These are phyloP conservation scores for Penicillium italicum DNA, from an alignment of 2,329 filamentous ascomycete species.

Conservation along the genomic window DNA sequence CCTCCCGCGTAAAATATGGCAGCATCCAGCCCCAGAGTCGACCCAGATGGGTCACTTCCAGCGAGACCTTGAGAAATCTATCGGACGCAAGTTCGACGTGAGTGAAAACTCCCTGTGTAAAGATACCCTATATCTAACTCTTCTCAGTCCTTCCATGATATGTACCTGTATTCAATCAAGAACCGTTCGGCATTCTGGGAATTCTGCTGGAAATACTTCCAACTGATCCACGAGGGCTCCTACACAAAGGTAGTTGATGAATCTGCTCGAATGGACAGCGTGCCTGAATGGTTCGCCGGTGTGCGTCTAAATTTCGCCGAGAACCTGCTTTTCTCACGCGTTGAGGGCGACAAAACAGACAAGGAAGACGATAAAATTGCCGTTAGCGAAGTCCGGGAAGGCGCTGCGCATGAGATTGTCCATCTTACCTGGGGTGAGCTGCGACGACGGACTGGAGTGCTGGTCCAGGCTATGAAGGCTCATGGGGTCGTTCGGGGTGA, in stretches of 20 bases:
- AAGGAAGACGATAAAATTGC: conserved; percentile 72
- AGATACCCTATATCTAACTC: background rate
- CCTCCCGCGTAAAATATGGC: conserved; percentile 23
- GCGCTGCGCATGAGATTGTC: conserved; percentile 29
- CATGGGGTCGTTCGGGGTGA: conserved; percentile 68
- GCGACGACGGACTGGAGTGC: conserved; percentile 53
- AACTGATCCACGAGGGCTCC: conserved; percentile 61
- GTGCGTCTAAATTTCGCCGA: conserved; percentile 73
- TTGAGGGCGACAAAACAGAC: conserved; percentile 44
- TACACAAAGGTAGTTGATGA: conserved; percentile 65
- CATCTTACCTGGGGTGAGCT: conserved; percentile 67
- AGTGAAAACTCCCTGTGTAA: background rate
- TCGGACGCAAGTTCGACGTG: conserved; percentile 16
- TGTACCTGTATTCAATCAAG: conserved; percentile 66
- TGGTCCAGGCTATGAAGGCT: conserved; percentile 64
- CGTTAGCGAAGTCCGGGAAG: conserved; percentile 59
- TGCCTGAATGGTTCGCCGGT: conserved; percentile 76
- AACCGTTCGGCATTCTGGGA: conserved; percentile 63
- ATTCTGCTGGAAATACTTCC: conserved; percentile 58
- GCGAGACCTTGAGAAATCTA: conserved; percentile 15
- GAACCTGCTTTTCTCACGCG: conserved; percentile 66
- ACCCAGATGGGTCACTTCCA: conserved; percentile 23
- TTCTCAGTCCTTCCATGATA: conserved; percentile 54
- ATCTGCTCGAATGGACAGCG: conserved; percentile 62
- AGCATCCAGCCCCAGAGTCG: conserved; percentile 24